phyloP scores from a whole-genome alignment of 129 eudicot genomes.

The Artemisia annua region DNA sequence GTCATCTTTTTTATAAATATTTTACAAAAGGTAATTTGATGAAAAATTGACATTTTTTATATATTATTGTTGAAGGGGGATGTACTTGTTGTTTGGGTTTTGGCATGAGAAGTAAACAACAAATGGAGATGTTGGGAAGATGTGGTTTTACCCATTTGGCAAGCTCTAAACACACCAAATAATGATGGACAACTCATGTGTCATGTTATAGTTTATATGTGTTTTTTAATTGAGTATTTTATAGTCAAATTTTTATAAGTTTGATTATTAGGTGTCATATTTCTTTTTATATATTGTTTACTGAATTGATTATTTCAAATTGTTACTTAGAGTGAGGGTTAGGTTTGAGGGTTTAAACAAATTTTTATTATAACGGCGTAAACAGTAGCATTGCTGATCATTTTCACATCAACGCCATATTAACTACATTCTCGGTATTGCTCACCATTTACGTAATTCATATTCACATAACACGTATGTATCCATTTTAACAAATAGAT shows the following conservation, averaged over 20 bases:
- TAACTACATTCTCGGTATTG: too few relatives aligned
- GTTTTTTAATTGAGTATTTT: background rate
- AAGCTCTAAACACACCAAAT: slow-evolving; percentile 8
- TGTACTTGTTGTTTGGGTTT: slow-evolving; percentile 6
- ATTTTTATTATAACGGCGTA: background rate
- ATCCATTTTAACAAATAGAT: too few relatives aligned
- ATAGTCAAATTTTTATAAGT: background rate
- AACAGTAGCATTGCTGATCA: too few relatives aligned
- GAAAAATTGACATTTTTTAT: background rate
- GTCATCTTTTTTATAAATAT: background rate
- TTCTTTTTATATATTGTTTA: background rate
- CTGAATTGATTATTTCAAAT: background rate
- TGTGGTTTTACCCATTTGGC: slow-evolving; percentile 32
- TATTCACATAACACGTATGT: too few relatives aligned
- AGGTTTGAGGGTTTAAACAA: background rate
- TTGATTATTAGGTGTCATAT: background rate
- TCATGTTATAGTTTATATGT: slow-evolving; percentile 23
- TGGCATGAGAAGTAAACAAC: slow-evolving; percentile 16
- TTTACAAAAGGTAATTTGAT: background rate
- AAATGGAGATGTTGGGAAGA: slow-evolving; percentile 25
- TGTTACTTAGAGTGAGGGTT: background rate
- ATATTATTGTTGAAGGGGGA: slow-evolving; percentile 11
- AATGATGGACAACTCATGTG: slow-evolving; percentile 27
- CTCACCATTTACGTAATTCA: too few relatives aligned
- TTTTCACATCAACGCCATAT: too few relatives aligned